Evolutionary conservation across 768 basidiomycete genomes (phyloP), one percentile per base, ranked within the genome.

Genomic region (Kwoniella pini): DNA sequence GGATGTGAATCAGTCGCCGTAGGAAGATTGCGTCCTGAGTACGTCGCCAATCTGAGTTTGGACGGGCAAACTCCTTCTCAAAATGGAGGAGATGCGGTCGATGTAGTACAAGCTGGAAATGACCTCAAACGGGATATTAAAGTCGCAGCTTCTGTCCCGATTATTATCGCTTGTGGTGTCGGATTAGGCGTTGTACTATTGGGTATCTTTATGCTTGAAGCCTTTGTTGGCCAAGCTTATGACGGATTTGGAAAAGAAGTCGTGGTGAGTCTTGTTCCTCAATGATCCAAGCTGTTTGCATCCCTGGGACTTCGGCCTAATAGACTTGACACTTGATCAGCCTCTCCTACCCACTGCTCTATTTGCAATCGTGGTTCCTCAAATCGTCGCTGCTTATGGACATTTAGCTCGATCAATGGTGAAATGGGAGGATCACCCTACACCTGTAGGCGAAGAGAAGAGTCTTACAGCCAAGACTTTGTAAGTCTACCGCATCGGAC

Each of bases 401-500:
- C 67, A 79, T 4, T 82, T 86, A 48, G 90, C 91, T 1, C 81
- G 80, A 50, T 80, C 82, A 17, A 82, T 97, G 54, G 92, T 93
- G 0, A 79, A 83, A 43, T 94, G 91, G 90, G 95, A 99, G 80
- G 94, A 96, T 72, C 93, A 97, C 74, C 82, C 84, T 0, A 89
- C 89, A 67, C 85, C 88, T 64, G 87, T 87, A 2, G 84, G 85
- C 1, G 85, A 91, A 74, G 84, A 86, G 59, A 84, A 85, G 6
- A 90, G 89, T 17, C 82, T 96, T 24, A 92, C 93, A 15, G 81
- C 89, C 74, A 99, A 97, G 79, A 88, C 90, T 2, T 99, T 98
- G 72, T 77, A 36, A 64, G 71, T 69, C 10, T 2, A 13, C 15
- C 33, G 40, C 33, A 10, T 42, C 24, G 10, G 7, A 39, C 19